Base-by-base conservation (phyloP, 768 basidiomycete genomes). In the Hygrocybe coccinea region DNA sequence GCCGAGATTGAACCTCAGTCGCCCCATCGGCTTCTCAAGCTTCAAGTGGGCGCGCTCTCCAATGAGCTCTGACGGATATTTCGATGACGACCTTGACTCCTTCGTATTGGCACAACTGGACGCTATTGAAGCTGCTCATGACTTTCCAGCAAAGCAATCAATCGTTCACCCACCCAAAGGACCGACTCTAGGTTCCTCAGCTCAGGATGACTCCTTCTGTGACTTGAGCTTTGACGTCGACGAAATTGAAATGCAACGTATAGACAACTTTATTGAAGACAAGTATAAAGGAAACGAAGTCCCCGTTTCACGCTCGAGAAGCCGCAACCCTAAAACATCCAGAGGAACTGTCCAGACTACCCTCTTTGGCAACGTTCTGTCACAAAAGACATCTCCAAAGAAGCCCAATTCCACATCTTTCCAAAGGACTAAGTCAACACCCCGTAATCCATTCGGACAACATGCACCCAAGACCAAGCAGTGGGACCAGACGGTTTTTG, bases 401-500 rank as follows among this genome's bases (percentile, higher is more conserved):
- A 48, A 19, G 7, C 24, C 56, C 14, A 74, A 69, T 37, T 68
- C 70, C 14, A 68, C 72, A 37, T 69, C 74, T 5, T 60, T 75
- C 36, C 74, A 74, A 57, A 67, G 74, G 53, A 71, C 73, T 14
- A 79, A 76, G 59, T 78, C 82, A 0, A 67, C 69, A 15, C 57
- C 73, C 5, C 67, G 72, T 12, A 75, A 75, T 57, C 65, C 69
- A 0, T 84, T 82, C 56, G 81, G 82, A 8, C 76, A 79, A 47
- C 81, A 81, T 55, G 76, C 81, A 4, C 76, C 76, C 17, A 85
- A 87, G 68, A 82, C 79, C 1, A 97, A 95, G 74, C 74, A 77
- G 46, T 99, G 97, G 97, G 93, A 98, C 65, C 86, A 91, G 21
- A 91, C 94, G 0, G 83, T 76, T 11, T 95, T 90, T 64, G 86